Evolutionary conservation across 2,329 filamentous ascomycete species (phyloP).

Genomic region (Aureobasidium sp.): DNA sequence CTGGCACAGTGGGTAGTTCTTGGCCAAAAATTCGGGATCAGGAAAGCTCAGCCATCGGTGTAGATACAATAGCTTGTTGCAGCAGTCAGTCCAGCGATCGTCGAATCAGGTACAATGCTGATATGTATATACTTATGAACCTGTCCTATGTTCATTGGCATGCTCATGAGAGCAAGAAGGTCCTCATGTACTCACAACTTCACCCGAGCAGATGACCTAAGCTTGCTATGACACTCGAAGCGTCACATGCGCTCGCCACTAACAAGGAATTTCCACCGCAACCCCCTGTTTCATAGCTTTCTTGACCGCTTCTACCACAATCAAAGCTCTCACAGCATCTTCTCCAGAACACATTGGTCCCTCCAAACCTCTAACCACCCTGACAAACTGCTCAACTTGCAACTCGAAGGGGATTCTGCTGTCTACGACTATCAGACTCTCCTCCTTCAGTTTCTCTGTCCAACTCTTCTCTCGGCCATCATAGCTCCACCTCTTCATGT

Average conservation of each 20-base stretch:
- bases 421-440: constrained; percentile 35
- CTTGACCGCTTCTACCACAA: constrained; percentile 57
- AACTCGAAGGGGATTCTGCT: constrained; percentile 54
- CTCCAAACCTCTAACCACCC: constrained; percentile 50
- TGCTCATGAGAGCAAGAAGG: too few relatives aligned
- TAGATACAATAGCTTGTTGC: constrained; percentile 21
- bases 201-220: too few relatives aligned
- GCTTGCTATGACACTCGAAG: too few relatives aligned
- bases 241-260: too few relatives aligned
- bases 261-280: too few relatives aligned
- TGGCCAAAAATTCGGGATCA: not conserved
- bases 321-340: constrained; percentile 57
- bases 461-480: constrained; percentile 55
- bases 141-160: too few relatives aligned
- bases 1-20: not conserved
- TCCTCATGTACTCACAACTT: too few relatives aligned
- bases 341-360: constrained; percentile 53
- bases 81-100: too few relatives aligned
- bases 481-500: constrained; percentile 44
- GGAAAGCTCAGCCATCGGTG: not conserved
- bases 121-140: too few relatives aligned
- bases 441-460: constrained; percentile 39
- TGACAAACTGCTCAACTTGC: constrained; percentile 59
- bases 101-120: too few relatives aligned
- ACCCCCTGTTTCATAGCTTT: too few relatives aligned